Base-by-base conservation (phyloP, 805 yeast genomes). In the Ogataea salicorniae region DNA sequence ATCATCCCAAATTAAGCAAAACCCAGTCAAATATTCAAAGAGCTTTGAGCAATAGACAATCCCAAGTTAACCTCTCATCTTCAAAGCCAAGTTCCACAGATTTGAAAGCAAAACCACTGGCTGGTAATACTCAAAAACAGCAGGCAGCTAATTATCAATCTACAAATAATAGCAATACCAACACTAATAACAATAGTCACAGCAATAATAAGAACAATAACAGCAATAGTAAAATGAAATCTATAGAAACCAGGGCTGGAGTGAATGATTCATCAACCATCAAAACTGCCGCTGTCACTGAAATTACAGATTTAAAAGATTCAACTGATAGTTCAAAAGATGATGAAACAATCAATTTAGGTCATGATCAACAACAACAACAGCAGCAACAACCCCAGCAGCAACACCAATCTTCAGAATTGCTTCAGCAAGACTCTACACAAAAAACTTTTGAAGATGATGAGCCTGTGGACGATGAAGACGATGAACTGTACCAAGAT, bases 261-360 rank as follows among this genome's bases (percentile, higher is more conserved):
- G 11, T 26, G 11, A 26, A 26, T 26, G 31, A 26, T 6, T 26
- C 31, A 11, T 26, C 31, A 7, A n/a, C 15, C 22, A 44, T 48
- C 29, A 55, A 57, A 39, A 42, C 39, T 41, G 55, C 57, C 22
- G 45, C 55, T 7, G 55, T 57, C 26, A 59, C 56, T 15, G 68
- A 66, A 43, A 57, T 58, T 22, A 61, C 70, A 7, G 66, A 64
- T 38, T 51, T 48, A 14, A 67, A 67, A 41, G 68, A 67, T 41
- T 61, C 66, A 11, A 60, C 70, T 3, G 69, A 66, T 46, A 61
- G 67, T 42, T 66, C 70, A 9, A 66, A 65, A 46, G 69, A 64
- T 52, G 69, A 65, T 44, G 69, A 64, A 23, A 58, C 63, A 2
- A 51, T 62, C 5, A 56, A 54, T 41, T 48, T 46, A 11, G 46